Evolutionary conservation across 2,329 filamentous ascomycete genomes (phyloP), one percentile per base, ranked within the genome.

Genomic region (Ophiostoma piceae): DNA sequence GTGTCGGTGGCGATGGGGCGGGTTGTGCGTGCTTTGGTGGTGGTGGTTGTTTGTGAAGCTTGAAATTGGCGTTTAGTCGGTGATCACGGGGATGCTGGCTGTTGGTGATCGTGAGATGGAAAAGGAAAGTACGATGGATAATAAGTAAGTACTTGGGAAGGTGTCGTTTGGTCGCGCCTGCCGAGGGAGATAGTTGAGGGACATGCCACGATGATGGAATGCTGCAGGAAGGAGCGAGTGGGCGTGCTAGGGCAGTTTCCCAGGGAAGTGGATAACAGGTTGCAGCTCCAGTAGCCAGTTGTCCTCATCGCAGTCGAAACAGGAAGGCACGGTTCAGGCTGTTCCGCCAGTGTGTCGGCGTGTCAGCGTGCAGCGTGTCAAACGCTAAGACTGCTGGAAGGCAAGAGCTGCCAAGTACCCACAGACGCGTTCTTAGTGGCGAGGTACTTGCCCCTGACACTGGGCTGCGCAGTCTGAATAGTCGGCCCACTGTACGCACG

Each of bases 281-380:
- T 57, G 51, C 51, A 57, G 57, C 57, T 62, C 22, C 57, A 41
- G 69, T 69, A 68, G 70, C 70, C 70, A 71, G 70, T 71, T 71
- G 70, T 71, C 70, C 70, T 71, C 67, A 71, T 68, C 66, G 43
- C 43, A 47, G 19, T 47, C 43, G 62, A 41, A 43, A 35, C 66
- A 47, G 26, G 57, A 62, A 71, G 51, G 62, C 14, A 65, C 57
- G 26, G 57, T 32, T 62, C 57, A 26, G 57, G n/a, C 26, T 12
- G 51, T 57, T 57, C 51, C 51, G 51, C 26, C 51, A 57, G 51
- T 8, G 57, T 62, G 26, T 60, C 14, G 32, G 26, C 39, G 51
- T 57, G n/a, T 26, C 51, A 57, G 51, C 26, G 54, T 60, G 26
- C 54, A 62, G 57, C 3, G 43, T 47, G 43, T 26, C 26, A 32